Base-by-base conservation (phyloP, 2,329 filamentous ascomycete species). In the Aspergillus sp. region DNA sequence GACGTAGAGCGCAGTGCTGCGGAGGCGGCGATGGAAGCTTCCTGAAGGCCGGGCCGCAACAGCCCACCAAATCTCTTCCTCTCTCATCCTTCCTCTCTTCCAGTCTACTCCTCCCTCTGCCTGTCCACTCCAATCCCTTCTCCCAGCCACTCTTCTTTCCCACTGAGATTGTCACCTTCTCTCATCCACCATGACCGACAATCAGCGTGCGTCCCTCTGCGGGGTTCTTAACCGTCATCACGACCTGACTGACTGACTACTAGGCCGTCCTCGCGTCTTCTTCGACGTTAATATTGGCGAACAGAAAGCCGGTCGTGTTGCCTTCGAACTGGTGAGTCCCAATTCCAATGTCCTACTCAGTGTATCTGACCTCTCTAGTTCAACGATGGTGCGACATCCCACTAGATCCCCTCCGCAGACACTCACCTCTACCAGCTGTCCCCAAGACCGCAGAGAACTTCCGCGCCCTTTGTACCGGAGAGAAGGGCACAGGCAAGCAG, bases 231-330 rank as follows among this genome's bases (percentile, higher is more conserved):
- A 16, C 17, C 33, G 26, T 33, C 13, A 35, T 37, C 30, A n/a
- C 15, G 26, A 15, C 14, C 15, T 20, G 11, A 35, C 29, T 40
- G 14, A 41, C 31, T 15, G 25, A 16, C 25, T 30, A 26, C 38
- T 46, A 69, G 69, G 70, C 58, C 81, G 83, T 53, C 76, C 77
- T 57, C 80, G 83, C 49, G 88, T 94, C 66, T 98, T 81, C 70
- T 95, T 98, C 61, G 88, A 96, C 68, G 80, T 98, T 57, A 70
- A 78, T 41, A 81, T 96, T 55, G 86, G 82, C 55, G 74, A 75
- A 37, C 73, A 77, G 50, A 67, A 75, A 26, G 74, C 77, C 39
- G 88, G 86, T 40, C 81, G 89, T 44, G 71, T 98, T 58, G 78
- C 74, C 42, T 89, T 98, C 63, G 86, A 94, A 68, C 77, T 98